Percentiles rank a stretch among this genome's conserved stretches.
phyloP scores from a whole-genome alignment of 176 grass and related monocot genomes.

The Carex parvula region DNA sequence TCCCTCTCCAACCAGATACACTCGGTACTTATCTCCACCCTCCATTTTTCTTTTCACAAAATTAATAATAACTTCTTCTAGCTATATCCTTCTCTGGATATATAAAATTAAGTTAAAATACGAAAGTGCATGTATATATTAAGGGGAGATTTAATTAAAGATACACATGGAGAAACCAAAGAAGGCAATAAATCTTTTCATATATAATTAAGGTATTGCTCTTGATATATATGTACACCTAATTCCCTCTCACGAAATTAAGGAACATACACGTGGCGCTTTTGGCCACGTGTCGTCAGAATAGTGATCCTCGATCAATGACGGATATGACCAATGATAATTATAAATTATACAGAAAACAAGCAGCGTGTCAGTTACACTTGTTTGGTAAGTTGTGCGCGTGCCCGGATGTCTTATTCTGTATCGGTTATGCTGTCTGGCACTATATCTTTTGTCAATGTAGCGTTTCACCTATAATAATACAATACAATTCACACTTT shows the following conservation, averaged over 20 bases:
- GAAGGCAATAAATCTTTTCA: background rate
- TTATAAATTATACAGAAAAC: background rate
- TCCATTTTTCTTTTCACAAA: slow-evolving; percentile 44
- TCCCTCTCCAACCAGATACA: slow-evolving; percentile 55
- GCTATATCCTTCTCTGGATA: background rate
- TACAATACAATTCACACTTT: background rate
- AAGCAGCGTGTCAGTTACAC: slow-evolving; percentile 9
- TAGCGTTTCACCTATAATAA: background rate
- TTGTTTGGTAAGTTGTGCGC: slow-evolving; percentile 4
- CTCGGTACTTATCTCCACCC: slow-evolving; percentile 61
- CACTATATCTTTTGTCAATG: too few relatives aligned
- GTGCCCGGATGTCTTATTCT: too few relatives aligned
- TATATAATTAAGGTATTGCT: background rate
- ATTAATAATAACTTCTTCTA: background rate
- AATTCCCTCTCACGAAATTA: background rate
- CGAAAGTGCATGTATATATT: background rate
- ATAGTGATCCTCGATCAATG: background rate
- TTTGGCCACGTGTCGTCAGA: background rate
- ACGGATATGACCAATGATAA: background rate
- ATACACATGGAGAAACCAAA: background rate
- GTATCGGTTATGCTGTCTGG: too few relatives aligned
- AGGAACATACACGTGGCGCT: background rate
- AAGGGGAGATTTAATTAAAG: background rate
- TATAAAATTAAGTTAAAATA: background rate
- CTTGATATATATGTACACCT: background rate